These are phyloP conservation scores for Talaromyces borbonicus DNA, from an alignment of 495 filamentous ascomycete species.

Conservation along the genomic window DNA sequence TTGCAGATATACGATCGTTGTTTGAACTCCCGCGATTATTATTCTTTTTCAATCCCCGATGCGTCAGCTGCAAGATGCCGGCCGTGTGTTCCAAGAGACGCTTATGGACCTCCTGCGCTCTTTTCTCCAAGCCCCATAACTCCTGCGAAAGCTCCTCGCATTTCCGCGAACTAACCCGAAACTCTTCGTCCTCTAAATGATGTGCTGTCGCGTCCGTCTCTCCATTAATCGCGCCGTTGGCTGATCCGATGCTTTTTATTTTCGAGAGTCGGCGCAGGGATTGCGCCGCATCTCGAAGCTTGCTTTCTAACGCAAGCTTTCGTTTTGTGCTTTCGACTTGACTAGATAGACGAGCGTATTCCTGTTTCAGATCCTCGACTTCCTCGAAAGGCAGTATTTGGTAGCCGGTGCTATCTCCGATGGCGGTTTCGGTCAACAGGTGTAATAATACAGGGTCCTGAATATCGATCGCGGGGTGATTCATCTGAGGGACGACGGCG, in stretches of 20 bases:
- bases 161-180: slow-evolving; percentile 61
- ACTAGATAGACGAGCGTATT: slow-evolving; percentile 54
- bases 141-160: slow-evolving; percentile 79
- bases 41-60: slow-evolving; percentile 51
- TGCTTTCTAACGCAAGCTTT: slow-evolving; percentile 83
- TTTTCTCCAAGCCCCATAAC: slow-evolving; percentile 64
- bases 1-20: slow-evolving; percentile 27
- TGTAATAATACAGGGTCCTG: slow-evolving; percentile 63
- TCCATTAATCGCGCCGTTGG: slow-evolving; percentile 30
- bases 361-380: slow-evolving; percentile 83
- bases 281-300: slow-evolving; percentile 84
- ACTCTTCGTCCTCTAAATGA: slow-evolving; percentile 62
- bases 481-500: slow-evolving; percentile 21
- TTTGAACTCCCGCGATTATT: slow-evolving; percentile 11
- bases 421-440: slow-evolving; percentile 84
- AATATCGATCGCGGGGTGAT: slow-evolving; percentile 33
- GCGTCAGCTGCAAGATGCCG: slow-evolving; percentile 79
- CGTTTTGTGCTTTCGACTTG: slow-evolving; percentile 71
- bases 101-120: slow-evolving; percentile 58
- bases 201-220: slow-evolving; percentile 16
- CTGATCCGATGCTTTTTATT: slow-evolving; percentile 28
- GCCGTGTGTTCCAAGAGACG: slow-evolving; percentile 83
- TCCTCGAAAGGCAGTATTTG: slow-evolving; percentile 84
- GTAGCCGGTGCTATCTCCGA: slow-evolving; percentile 73
- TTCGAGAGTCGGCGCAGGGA: slow-evolving; percentile 73